phyloP scores from a whole-genome alignment of 2,329 filamentous ascomycete species.

The Thielaviopsis ethacetica region DNA sequence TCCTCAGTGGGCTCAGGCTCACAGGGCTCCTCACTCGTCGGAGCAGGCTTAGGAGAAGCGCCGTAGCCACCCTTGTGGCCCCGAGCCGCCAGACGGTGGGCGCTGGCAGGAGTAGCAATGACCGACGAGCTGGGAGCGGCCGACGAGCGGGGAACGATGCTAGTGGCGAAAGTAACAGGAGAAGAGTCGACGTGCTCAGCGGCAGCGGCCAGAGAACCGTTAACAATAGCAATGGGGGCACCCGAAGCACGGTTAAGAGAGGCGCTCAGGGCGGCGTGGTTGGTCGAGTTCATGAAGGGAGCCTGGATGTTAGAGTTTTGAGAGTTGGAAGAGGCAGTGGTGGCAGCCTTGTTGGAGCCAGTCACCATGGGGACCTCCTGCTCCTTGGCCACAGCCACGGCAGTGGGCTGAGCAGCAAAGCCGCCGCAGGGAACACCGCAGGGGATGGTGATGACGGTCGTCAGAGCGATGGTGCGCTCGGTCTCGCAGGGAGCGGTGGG shows the following conservation, averaged over 20 bases:
- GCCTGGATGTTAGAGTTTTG: neutral
- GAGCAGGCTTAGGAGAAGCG: slow-evolving; percentile 12
- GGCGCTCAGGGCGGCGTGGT: slow-evolving; percentile 9
- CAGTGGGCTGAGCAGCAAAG: neutral
- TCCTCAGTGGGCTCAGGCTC: slow-evolving; percentile 6
- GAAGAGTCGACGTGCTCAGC: neutral
- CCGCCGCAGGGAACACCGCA: slow-evolving; percentile 6
- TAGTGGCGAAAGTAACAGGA: neutral
- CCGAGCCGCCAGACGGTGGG: slow-evolving; percentile 12
- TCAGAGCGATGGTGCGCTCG: slow-evolving; percentile 9
- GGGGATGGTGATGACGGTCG: slow-evolving; percentile 10
- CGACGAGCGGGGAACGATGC: slow-evolving; percentile 4
- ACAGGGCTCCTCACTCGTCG: slow-evolving; percentile 12
- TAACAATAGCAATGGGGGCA: slow-evolving; percentile 7
- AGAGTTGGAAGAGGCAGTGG: neutral
- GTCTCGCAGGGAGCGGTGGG: slow-evolving; percentile 3
- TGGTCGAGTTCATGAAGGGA: slow-evolving; percentile 7
- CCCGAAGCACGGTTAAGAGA: slow-evolving; percentile 11
- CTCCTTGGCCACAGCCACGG: neutral
- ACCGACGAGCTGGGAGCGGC: slow-evolving; percentile 9
- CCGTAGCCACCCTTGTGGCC: slow-evolving; percentile 13
- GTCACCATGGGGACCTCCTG: neutral
- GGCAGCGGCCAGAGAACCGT: neutral
- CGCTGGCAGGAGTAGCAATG: slow-evolving; percentile 10
- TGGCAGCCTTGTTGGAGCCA: neutral